Evolutionary conservation across 306 rosid species (phyloP).

Genomic region (Begonia loranthoides): DNA sequence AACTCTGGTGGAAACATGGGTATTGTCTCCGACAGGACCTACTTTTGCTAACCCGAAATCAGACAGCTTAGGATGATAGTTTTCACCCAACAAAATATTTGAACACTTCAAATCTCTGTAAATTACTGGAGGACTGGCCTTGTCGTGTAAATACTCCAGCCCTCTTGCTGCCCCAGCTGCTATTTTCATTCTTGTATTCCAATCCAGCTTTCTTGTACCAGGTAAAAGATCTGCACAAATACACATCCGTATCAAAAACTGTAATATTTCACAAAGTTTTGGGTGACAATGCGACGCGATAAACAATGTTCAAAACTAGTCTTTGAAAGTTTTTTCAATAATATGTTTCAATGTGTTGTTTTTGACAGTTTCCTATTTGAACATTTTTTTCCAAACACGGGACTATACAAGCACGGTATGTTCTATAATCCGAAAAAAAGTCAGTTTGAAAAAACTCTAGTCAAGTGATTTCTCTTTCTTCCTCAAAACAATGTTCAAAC

Average conservation of each 20-base stretch:
- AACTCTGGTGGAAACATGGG: constrained; percentile 91
- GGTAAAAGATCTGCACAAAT: constrained; percentile 52
- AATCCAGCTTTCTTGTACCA: constrained; percentile 57
- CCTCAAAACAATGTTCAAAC: no score
- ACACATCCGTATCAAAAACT: not conserved
- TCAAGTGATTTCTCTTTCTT: no score
- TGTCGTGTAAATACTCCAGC: constrained; percentile 78
- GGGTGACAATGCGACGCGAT: no score
- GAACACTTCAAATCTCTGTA: constrained; percentile 87
- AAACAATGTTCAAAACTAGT: no score
- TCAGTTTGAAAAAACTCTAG: no score
- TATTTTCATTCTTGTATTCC: constrained; percentile 87
- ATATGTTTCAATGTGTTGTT: no score
- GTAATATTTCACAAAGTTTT: no score
- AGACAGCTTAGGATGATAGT: constrained; percentile 76
- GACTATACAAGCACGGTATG: no score
- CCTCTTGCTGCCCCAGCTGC: constrained; percentile 93
- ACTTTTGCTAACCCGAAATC: constrained; percentile 93
- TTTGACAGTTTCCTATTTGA: no score
- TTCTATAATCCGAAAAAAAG: no score
- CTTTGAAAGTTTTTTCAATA: no score
- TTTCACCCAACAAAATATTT: constrained; percentile 82
- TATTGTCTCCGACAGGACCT: constrained; percentile 90
- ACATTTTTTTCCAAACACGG: no score
- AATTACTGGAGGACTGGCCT: constrained; percentile 94